phyloP scores from a whole-genome alignment of 1,139 yeast species.

The Saccharomyces hybrid region DNA sequence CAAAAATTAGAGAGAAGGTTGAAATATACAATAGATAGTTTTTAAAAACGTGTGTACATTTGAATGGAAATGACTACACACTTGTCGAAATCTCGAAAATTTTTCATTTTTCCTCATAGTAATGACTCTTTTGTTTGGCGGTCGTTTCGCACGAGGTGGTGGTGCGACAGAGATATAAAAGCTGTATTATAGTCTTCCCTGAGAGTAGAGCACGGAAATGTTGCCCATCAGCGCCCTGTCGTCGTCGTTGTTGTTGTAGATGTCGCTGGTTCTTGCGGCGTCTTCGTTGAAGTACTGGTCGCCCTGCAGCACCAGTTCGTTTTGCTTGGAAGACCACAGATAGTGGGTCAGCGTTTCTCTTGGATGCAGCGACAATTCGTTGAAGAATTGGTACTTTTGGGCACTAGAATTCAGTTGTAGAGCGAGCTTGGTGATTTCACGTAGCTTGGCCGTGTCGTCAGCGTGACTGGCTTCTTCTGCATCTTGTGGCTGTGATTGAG shows the following conservation, averaged over 20 bases:
- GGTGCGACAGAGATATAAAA: background rate
- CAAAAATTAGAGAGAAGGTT: background rate
- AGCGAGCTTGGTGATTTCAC: slow-evolving; percentile 20
- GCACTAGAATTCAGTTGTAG: slow-evolving; percentile 50
- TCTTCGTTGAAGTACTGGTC: slow-evolving; percentile 92
- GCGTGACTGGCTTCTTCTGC: slow-evolving; percentile 36
- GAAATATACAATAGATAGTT: background rate
- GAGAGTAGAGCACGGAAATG: slow-evolving; percentile 62
- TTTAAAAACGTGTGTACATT: background rate
- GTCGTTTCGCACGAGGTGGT: background rate
- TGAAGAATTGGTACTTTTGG: slow-evolving; percentile 62
- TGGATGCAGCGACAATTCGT: slow-evolving; percentile 68
- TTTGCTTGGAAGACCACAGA: slow-evolving; percentile 66
- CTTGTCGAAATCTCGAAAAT: background rate
- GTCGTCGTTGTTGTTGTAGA: slow-evolving; percentile 49
- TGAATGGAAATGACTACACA: background rate
- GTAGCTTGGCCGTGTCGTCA: slow-evolving; percentile 19
- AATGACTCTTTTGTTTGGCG: background rate
- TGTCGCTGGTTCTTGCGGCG: slow-evolving; percentile 71
- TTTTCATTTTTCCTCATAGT: background rate
- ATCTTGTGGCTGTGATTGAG: slow-evolving; percentile 31
- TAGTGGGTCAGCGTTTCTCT: slow-evolving; percentile 64
- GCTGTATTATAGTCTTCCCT: slow-evolving; percentile 33
- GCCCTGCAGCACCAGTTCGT: slow-evolving; percentile 67
- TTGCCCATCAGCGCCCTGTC: slow-evolving; percentile 56